phyloP scores from a whole-genome alignment of 2,329 filamentous ascomycete genomes.

The Neonectria sp. region DNA sequence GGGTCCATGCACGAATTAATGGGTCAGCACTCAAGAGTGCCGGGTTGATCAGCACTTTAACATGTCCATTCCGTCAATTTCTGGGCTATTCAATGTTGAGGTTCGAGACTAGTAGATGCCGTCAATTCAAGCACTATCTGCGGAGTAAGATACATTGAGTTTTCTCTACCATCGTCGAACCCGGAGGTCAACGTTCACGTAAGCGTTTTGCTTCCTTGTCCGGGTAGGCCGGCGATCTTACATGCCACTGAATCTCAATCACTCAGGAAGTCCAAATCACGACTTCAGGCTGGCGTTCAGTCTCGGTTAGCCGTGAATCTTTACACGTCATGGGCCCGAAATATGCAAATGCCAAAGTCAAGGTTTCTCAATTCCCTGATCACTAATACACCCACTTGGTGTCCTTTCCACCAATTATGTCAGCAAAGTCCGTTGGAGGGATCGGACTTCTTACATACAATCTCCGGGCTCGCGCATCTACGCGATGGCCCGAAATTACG shows the following conservation, averaged over 20 bases:
- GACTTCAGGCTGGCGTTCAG: neutral
- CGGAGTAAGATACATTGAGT: neutral
- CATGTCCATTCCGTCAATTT: neutral
- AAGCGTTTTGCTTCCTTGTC: neutral
- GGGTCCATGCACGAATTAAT: conserved; percentile 24
- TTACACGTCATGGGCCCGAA: neutral
- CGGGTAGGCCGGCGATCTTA: neutral
- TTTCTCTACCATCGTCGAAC: neutral
- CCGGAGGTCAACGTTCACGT: neutral
- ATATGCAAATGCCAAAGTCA: neutral
- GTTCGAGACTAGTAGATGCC: too few species aligned
- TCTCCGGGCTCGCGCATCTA: neutral
- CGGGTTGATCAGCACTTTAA: neutral
- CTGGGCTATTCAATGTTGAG: neutral
- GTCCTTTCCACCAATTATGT: conserved; percentile 6
- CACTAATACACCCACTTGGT: conserved; percentile 9
- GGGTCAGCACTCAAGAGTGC: neutral
- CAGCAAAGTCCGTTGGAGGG: neutral
- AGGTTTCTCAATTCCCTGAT: neutral
- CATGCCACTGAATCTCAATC: neutral
- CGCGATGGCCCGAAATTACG: neutral
- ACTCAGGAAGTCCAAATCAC: too few species aligned
- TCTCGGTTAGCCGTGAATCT: neutral
- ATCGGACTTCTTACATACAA: conserved; percentile 3
- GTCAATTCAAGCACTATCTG: neutral